These are phyloP conservation scores for Phellopilus nigrolimitatus DNA, from an alignment of 1,284 basidiomycete genomes.

Conservation along the genomic window DNA sequence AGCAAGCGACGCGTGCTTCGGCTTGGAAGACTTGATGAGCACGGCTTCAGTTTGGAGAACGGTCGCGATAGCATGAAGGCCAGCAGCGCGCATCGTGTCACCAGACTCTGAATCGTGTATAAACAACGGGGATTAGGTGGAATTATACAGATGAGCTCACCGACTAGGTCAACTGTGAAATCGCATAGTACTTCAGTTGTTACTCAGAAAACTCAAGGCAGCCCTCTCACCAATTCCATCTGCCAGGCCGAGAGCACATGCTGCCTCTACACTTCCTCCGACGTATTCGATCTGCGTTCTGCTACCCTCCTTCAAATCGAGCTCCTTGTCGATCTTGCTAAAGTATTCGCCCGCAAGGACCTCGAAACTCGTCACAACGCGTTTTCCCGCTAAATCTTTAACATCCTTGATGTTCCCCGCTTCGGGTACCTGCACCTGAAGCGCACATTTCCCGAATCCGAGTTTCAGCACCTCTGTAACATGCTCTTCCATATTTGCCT, in stretches of 20 bases:
- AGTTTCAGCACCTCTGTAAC: constrained; percentile 83
- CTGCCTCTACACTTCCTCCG: constrained; percentile 96
- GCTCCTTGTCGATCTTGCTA: constrained; percentile 58
- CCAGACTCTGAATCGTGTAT: constrained; percentile 73
- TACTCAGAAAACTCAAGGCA: constrained; percentile 6
- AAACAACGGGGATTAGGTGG: neutral
- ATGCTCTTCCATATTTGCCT: constrained; percentile 73
- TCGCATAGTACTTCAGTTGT: constrained; percentile 15
- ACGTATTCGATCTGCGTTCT: constrained; percentile 90
- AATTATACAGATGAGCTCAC: constrained; percentile 40
- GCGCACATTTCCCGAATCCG: constrained; percentile 90
- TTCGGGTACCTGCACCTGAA: constrained; percentile 96
- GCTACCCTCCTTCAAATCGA: constrained; percentile 44
- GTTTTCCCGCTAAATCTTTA: constrained; percentile 83
- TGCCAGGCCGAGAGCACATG: constrained; percentile 93
- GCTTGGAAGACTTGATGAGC: constrained; percentile 77
- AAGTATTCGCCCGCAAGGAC: constrained; percentile 84
- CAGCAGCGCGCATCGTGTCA: constrained; percentile 98
- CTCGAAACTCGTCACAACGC: constrained; percentile 94
- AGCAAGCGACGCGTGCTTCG: constrained; percentile 63
- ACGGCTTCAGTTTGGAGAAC: constrained; percentile 89
- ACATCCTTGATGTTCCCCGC: constrained; percentile 62
- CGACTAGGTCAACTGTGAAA: constrained; percentile 79
- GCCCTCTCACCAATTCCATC: constrained; percentile 84
- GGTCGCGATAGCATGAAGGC: constrained; percentile 89